Evolutionary conservation across 371 early-diverging fungal species (phyloP).

Genomic region (Conidiobolus incongruus): DNA sequence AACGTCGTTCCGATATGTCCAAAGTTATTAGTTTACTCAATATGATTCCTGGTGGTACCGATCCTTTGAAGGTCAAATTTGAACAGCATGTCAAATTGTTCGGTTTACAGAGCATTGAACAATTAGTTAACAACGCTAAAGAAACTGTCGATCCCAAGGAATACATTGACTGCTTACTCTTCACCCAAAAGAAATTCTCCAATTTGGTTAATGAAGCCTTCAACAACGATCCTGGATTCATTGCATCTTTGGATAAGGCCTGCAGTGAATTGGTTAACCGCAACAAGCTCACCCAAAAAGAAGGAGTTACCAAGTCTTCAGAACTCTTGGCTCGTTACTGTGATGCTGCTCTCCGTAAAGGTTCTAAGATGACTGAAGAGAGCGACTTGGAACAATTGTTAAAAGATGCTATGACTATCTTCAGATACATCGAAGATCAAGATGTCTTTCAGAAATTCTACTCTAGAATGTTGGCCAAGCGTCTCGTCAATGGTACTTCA

Average conservation of each 20-base stretch:
- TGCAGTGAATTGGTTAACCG: slow-evolving; percentile 83
- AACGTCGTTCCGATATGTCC: slow-evolving; percentile 48
- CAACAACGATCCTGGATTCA: slow-evolving; percentile 69
- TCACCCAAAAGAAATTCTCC: slow-evolving; percentile 58
- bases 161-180: slow-evolving; percentile 59
- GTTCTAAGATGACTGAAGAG: slow-evolving; percentile 59
- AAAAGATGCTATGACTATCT: slow-evolving; percentile 56
- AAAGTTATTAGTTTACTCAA: slow-evolving; percentile 64
- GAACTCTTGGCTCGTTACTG: slow-evolving; percentile 69
- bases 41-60: slow-evolving; percentile 61
- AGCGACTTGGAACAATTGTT: slow-evolving; percentile 65
- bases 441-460: slow-evolving; percentile 92
- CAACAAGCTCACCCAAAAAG: slow-evolving; percentile 33
- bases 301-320: slow-evolving; percentile 45
- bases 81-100: slow-evolving; percentile 61
- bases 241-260: slow-evolving; percentile 75
- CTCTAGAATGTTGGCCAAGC: slow-evolving; percentile 65
- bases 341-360: slow-evolving; percentile 66
- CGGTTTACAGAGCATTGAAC: slow-evolving; percentile 61
- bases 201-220: slow-evolving; percentile 50
- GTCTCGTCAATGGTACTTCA: slow-evolving; percentile 58
- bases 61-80: slow-evolving; percentile 53
- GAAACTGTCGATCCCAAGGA: slow-evolving; percentile 50
- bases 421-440: slow-evolving; percentile 82
- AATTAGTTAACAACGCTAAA: slow-evolving; percentile 38